phyloP scores from a whole-genome alignment of 352 stramenopile genomes.

The Phytopythium ostracodes region DNA sequence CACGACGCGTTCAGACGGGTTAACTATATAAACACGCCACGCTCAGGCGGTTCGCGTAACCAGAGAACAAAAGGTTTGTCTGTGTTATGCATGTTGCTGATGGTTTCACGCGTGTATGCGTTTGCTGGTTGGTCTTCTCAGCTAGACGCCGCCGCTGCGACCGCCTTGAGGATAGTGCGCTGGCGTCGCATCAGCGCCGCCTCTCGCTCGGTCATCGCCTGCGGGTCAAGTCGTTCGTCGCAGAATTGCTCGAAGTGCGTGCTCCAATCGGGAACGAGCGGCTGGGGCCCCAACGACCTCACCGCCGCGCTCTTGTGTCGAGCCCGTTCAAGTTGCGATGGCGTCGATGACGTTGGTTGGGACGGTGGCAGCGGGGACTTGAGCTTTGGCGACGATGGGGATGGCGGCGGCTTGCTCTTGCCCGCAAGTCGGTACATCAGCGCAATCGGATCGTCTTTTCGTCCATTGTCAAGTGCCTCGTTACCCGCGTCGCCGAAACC shows the following conservation, averaged over 20 bases:
- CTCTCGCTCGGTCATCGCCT: slow-evolving; percentile 2
- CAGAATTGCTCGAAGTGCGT: slow-evolving; percentile 3
- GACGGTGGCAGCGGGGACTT: not conserved
- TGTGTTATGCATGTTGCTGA: not conserved
- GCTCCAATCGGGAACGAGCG: not conserved
- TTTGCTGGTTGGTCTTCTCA: not conserved
- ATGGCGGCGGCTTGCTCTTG: not conserved
- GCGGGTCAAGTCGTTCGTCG: not conserved
- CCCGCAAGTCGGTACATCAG: slow-evolving; percentile 3
- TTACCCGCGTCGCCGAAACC: slow-evolving; percentile 14
- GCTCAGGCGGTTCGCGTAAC: not conserved
- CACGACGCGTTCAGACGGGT: not conserved
- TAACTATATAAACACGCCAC: slow-evolving; percentile 1
- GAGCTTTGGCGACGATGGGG: not conserved
- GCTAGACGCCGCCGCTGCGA: not conserved
- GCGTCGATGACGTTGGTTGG: not conserved
- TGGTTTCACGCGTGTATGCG: not conserved
- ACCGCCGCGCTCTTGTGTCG: not conserved
- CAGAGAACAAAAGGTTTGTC: not conserved
- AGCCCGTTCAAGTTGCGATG: not conserved
- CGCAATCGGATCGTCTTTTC: not conserved
- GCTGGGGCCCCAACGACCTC: not conserved
- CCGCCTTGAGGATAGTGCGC: slow-evolving; percentile 5
- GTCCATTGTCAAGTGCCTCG: not conserved
- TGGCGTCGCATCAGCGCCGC: not conserved